These are phyloP conservation scores for Citrullus mucosospermus DNA, from an alignment of 306 rosid genomes.

Conservation along the genomic window DNA sequence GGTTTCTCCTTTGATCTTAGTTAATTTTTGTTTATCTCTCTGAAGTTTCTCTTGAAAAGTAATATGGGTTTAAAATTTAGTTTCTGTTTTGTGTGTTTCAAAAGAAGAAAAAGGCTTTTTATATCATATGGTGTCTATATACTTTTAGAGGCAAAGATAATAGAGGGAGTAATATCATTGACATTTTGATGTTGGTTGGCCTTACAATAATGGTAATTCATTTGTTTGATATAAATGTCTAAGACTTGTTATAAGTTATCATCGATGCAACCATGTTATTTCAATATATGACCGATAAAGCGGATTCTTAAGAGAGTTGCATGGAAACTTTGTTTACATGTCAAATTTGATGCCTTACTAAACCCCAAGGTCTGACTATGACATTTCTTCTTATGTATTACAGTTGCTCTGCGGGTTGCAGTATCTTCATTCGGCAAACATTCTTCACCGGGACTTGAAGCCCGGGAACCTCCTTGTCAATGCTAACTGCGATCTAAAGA, in stretches of 20 bases:
- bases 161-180: neutral
- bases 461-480: slow-evolving; percentile 79
- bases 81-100: neutral
- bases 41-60: neutral
- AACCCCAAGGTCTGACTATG: neutral
- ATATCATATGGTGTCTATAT: neutral
- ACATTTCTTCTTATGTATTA: slow-evolving; percentile 2
- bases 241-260: neutral
- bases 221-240: neutral
- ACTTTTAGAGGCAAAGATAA: neutral
- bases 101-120: neutral
- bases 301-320: neutral
- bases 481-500: slow-evolving; percentile 67
- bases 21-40: slow-evolving; percentile 5
- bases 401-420: slow-evolving; percentile 78
- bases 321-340: neutral
- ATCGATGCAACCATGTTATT: neutral
- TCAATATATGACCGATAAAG: neutral
- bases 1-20: neutral
- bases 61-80: neutral
- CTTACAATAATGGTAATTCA: neutral
- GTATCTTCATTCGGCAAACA: slow-evolving; percentile 73
- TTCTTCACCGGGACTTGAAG: slow-evolving; percentile 86
- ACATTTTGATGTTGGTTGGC: neutral
- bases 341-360: neutral